These are phyloP conservation scores for Oryza coarctata DNA, from an alignment of 176 grass and related monocot species.

Conservation along the genomic window DNA sequence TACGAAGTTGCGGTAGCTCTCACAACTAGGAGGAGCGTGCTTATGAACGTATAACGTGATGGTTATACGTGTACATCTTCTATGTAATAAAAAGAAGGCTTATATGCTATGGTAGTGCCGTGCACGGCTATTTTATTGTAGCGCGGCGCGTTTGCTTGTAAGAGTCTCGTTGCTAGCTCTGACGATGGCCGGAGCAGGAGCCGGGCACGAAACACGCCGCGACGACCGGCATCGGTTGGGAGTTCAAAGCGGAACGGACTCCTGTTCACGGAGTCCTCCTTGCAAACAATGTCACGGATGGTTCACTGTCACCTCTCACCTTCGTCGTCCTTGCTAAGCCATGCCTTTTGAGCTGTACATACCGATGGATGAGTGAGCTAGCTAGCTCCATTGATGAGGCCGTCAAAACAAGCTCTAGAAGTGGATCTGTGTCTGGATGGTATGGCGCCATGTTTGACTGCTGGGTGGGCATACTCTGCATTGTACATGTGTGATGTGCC, in stretches of 20 bases:
- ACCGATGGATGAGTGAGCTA: neutral
- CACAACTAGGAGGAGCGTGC: too few relatives aligned
- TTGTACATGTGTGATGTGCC: neutral
- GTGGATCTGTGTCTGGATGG: neutral
- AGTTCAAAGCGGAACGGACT: neutral
- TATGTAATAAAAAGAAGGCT: too few relatives aligned
- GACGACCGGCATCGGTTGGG: too few relatives aligned
- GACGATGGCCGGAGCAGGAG: neutral
- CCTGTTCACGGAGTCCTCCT: neutral
- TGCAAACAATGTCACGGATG: neutral
- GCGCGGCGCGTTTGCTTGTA: neutral
- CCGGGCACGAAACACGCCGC: neutral
- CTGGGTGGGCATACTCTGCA: neutral
- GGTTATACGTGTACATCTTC: too few relatives aligned
- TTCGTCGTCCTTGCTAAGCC: neutral
- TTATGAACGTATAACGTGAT: too few relatives aligned
- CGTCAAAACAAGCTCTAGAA: neutral
- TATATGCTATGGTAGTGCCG: too few relatives aligned
- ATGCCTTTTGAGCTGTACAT: neutral
- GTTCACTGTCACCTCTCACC: neutral
- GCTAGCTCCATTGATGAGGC: constrained; percentile 2
- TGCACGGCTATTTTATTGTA: too few relatives aligned
- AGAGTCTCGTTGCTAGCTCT: neutral
- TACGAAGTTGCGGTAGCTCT: too few relatives aligned
- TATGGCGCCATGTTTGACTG: neutral